These are phyloP conservation scores for Mycena kentingensis DNA, from an alignment of 768 basidiomycete species.

Conservation along the genomic window DNA sequence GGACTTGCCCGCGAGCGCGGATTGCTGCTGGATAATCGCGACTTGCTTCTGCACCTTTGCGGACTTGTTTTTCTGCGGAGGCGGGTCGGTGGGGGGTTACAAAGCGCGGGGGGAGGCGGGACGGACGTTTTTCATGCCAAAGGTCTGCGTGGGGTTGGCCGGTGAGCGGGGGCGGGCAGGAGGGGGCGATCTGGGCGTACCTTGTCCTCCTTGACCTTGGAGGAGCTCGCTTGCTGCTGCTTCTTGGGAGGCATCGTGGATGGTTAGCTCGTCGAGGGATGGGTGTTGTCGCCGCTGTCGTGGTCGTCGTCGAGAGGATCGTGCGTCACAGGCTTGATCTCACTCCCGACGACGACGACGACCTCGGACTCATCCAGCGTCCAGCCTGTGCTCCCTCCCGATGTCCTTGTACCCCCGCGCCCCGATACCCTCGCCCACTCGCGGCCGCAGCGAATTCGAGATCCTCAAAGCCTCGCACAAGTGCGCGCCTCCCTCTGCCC, in stretches of 20 bases:
- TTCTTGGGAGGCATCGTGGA: conserved; percentile 79
- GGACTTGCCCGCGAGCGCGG: conserved; percentile 75
- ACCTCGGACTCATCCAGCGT: not conserved
- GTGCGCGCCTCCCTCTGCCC: conserved; percentile 34
- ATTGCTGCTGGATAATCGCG: conserved; percentile 76
- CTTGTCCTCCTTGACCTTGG: conserved; percentile 84
- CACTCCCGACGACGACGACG: not conserved
- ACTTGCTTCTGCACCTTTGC: conserved; percentile 89
- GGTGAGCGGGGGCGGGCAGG: conserved; percentile 29
- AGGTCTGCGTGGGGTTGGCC: conserved; percentile 62
- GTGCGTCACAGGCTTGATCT: not conserved
- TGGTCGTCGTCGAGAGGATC: not conserved
- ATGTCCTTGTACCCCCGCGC: not conserved
- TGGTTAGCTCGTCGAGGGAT: not conserved
- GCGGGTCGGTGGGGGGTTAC: conserved; percentile 2
- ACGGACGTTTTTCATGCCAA: conserved; percentile 86
- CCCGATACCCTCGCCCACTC: not conserved
- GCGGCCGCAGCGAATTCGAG: conserved; percentile 61
- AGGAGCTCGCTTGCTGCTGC: conserved; percentile 54
- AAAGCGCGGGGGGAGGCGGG: not conserved
- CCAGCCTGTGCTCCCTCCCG: not conserved
- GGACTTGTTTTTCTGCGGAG: conserved; percentile 86
- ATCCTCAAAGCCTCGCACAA: conserved; percentile 74
- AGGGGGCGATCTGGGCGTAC: conserved; percentile 37
- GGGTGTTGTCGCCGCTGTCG: too few species aligned